Evolutionary conservation across 495 filamentous ascomycete genomes (phyloP).

Genomic region (Lepraria neglecta): DNA sequence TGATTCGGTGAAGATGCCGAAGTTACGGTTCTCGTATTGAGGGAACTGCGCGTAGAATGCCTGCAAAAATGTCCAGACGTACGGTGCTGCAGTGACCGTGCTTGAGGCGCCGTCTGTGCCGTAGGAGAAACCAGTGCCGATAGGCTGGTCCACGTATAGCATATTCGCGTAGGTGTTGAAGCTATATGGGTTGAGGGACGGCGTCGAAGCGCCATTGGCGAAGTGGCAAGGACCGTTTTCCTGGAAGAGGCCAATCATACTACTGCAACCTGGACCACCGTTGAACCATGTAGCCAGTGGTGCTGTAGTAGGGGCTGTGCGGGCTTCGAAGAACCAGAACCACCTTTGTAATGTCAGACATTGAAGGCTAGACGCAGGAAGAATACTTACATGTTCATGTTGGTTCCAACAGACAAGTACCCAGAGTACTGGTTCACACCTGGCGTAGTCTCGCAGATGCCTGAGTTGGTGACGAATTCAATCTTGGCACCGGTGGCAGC

Average conservation of each 20-base stretch:
- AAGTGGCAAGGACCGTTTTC: slow-evolving; percentile 54
- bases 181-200: slow-evolving; percentile 50
- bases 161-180: slow-evolving; percentile 60
- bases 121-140: slow-evolving; percentile 51
- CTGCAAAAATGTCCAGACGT: slow-evolving; percentile 51
- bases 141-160: slow-evolving; percentile 52
- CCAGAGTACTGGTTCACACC: slow-evolving; percentile 53
- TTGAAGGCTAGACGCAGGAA: neutral
- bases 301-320: slow-evolving; percentile 43
- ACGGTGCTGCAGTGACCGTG: slow-evolving; percentile 46
- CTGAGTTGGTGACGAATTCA: slow-evolving; percentile 51
- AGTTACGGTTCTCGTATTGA: slow-evolving; percentile 48
- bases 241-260: slow-evolving; percentile 52
- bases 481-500: slow-evolving; percentile 45
- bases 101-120: slow-evolving; percentile 44
- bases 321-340: slow-evolving; percentile 41
- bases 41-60: slow-evolving; percentile 50
- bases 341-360: slow-evolving; percentile 13
- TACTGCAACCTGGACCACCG: slow-evolving; percentile 49
- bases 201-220: slow-evolving; percentile 40
- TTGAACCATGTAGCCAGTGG: slow-evolving; percentile 52
- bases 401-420: slow-evolving; percentile 47
- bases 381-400: slow-evolving; percentile 45
- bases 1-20: slow-evolving; percentile 50
- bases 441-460: slow-evolving; percentile 50